Evolutionary conservation across 352 stramenopile species (phyloP), one percentile per base, ranked within the genome.

Genomic region (Pythium chondricola): DNA sequence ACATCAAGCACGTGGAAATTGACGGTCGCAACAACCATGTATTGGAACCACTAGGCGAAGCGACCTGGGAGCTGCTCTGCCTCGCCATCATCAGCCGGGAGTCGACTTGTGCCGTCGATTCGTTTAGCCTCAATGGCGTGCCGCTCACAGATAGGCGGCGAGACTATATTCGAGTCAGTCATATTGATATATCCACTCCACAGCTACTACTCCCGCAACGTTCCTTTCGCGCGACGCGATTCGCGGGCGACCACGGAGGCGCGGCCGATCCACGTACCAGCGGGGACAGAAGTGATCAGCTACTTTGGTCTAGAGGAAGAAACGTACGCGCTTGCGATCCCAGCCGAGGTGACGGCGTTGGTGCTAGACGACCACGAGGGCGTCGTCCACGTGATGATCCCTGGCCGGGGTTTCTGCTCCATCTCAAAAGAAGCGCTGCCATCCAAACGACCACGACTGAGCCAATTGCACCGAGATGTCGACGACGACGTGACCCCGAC

Each of bases 261-360:
- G 7, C 25, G 25, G 10, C 35, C 9, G 37, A 27, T 47, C 17
- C 6, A 6, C 25, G 7, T 47, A 18, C n/a, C 41, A 17, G 14
- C 16, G 7, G 41, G 41, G 1, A 47, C 41, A 6, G 26, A 2
- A 1, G 3, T 47, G 16, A 36, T 27, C 13, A 16, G 18, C 27
- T 25, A 47, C 41, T 47, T 37, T 27, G 41, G 41, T 8, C 37
- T 47, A 24, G 41, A 47, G 25, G 41, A 47, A 24, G 41, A 47
- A 47, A 17, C 25, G 7, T 47, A 47, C 41, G 37, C 25, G 5
- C n/a, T 47, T n/a, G 26, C 26, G n/a, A n/a, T n/a, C n/a, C n/a
- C n/a, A n/a, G n/a, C n/a, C n/a, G n/a, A n/a, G n/a, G n/a, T n/a
- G n/a, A n/a, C n/a, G 3, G 35, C 35, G 7, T n/a, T 41, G 22